Percentiles rank a stretch among this genome's conserved stretches.
Conservation (phyloP, 257 asterid genomes). For the Anisodus tanguticus region DNA sequence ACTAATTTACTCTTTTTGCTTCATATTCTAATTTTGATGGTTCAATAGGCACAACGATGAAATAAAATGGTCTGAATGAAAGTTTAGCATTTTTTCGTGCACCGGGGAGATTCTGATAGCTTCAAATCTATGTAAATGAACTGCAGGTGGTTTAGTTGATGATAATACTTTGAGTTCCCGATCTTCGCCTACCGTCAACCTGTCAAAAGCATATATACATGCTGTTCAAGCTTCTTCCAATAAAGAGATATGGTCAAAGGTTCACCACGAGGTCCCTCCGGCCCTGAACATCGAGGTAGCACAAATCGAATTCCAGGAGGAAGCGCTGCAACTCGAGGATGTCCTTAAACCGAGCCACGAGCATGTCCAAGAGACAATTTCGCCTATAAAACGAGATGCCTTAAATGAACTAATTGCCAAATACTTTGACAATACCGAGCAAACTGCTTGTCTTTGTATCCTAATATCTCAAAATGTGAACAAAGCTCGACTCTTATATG, state of each 20-base stretch:
- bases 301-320: constrained; percentile 44
- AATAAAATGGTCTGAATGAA: not conserved
- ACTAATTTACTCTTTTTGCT: not conserved
- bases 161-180: constrained; percentile 67
- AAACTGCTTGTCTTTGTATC: too few species aligned
- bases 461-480: too few species aligned
- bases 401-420: constrained; percentile 52
- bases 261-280: constrained; percentile 43
- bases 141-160: constrained; percentile 47
- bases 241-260: constrained; percentile 60
- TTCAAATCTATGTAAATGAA: constrained; percentile 1
- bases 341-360: constrained; percentile 71
- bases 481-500: too few species aligned
- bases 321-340: constrained; percentile 50
- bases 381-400: constrained; percentile 43
- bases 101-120: not conserved
- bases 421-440: constrained; percentile 58
- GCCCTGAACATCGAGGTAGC: constrained; percentile 43
- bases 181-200: constrained; percentile 77
- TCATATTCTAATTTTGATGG: not conserved
- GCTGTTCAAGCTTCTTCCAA: constrained; percentile 69
- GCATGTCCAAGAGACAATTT: constrained; percentile 52
- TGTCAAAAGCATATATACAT: constrained; percentile 64
- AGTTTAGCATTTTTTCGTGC: not conserved
- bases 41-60: not conserved